Conservation (phyloP, 2,329 filamentous ascomycete genomes). For the Blumeriella jaapii region DNA sequence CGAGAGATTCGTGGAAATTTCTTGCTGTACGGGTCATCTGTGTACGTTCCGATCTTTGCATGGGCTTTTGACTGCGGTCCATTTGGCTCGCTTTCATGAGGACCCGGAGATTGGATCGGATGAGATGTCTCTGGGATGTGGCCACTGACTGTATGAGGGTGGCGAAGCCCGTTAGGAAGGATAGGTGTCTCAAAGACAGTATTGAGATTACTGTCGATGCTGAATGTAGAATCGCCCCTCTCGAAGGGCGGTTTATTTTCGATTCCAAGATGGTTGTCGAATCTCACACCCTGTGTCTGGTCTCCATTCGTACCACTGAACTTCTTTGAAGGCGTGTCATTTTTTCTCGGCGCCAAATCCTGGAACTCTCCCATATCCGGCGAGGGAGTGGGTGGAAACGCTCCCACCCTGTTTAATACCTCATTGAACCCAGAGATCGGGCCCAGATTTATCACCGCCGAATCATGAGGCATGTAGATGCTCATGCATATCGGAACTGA, state of each 20-base stretch:
- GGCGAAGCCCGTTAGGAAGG: conserved; percentile 3
- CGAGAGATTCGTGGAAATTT: conserved; percentile 43
- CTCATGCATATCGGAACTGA: conserved; percentile 19
- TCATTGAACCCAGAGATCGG: conserved; percentile 17
- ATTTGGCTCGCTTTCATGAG: conserved; percentile 13
- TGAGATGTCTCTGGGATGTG: conserved; percentile 10
- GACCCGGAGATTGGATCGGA: conserved; percentile 16
- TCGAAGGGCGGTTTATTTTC: conserved; percentile 7
- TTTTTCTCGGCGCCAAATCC: not conserved
- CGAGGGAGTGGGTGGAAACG: conserved; percentile 14
- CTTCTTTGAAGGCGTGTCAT: not conserved
- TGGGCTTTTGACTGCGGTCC: conserved; percentile 20
- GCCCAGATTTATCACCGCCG: too few relatives aligned
- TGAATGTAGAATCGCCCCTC: conserved; percentile 11
- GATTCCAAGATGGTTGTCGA: conserved; percentile 1
- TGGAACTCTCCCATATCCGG: conserved; percentile 10
- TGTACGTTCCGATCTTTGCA: conserved; percentile 24
- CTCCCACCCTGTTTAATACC: conserved; percentile 7
- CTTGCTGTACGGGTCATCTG: conserved; percentile 21
- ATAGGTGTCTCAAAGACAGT: conserved; percentile 6
- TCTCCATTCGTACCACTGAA: conserved; percentile 7
- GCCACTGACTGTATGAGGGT: not conserved
- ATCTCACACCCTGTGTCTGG: conserved; percentile 9
- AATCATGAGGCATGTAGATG: too few relatives aligned
- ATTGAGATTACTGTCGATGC: conserved; percentile 8